Base-by-base conservation (phyloP, 345 rosid species). In the Kernera saxatilis region DNA sequence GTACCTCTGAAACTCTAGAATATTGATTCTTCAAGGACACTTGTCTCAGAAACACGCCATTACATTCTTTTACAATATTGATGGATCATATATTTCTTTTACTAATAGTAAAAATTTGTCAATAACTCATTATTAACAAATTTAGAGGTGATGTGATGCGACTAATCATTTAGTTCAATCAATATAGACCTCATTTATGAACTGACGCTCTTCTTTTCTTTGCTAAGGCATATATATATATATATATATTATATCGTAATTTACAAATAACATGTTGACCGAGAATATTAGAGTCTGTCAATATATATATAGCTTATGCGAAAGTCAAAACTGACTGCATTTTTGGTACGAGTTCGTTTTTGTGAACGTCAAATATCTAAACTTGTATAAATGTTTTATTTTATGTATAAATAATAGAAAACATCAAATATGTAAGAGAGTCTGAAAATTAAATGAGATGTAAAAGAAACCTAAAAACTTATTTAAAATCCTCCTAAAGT, bases 11-110 rank as follows among this genome's bases (percentile, higher is more conserved):
- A 48, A 37, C 44, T 56, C 11, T 35, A 55, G 35, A 27, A 12
- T 11, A n/a, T 48, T 58, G 67, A 48, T 66, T 73, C 61, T 18
- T 57, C 67, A 66, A 73, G 72, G 77, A 66, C 72, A 66, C 37
- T 45, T 45, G 51, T 56, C 29, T 30, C 57, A 26, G 48, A 25
- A 70, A 17, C 46, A 22, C 9, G 11, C 48, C 11, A 49, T 64
- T 48, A 56, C 27, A 37, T 37, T 37, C 67, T 35, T 46, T 43
- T 46, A 35, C 57, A 33, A 35, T 22, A 21, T 43, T 63, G 63
- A 32, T 51, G 39, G 25, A 64, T 53, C 26, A 40, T 67, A 12
- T 23, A 11, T 65, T 63, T 19, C 30, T 65, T 63, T 19, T 45
- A 64, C 52, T 17, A 8, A 14, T 40, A 40, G 49, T 40, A 23